Base-by-base conservation (phyloP, 2,329 filamentous ascomycete genomes). In the Botrytis byssoidea region DNA sequence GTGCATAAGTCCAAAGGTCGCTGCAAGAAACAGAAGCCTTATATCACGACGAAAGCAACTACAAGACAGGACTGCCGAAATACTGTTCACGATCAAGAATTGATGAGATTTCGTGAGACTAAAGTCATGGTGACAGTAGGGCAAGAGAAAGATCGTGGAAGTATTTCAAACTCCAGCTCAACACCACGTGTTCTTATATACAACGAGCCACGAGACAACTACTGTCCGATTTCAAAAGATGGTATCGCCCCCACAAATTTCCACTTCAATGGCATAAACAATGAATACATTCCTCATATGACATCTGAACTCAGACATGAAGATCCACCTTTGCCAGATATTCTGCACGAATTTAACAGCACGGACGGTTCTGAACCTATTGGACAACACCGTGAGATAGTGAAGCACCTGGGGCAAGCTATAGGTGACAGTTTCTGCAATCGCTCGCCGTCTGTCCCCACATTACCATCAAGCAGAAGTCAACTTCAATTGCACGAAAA, bases 341-440 rank as follows among this genome's bases (percentile, higher is more conserved):
- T n/a, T n/a, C 35, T 20, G 29, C 32, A n/a, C 12, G 29, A 16
- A 22, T 5, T 37, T 18, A 0, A 51, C 22, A 22, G 25, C 65
- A 55, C 22, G 14, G 25, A 55, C 16, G 10, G n/a, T 8, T 55
- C 16, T 68, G 32, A 3, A 42, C 65, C 22, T 68, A 55, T 40
- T 4, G 22, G 25, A 9, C 14, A 40, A 20, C 6, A 3, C 1
- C 1, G 0, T 5, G 25, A 55, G 65, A 14, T 1, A 9, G 0
- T 2, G 29, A 37, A 35, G 35, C 25, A 40, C 0, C 16, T 9
- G 0, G 14, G 6, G 4, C 25, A 35, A 40, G 22, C 16, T 40
- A 6, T 40, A 68, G 12, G 12, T 44, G 7, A 1, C 25, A 12
- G 3, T 10, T 7, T 37, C 10, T 37, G 20, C 14, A 20, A 6